A percentile compares a stretch with the other conserved stretches of the same genome.
Evolutionary conservation across 257 asterid genomes (phyloP).

Genomic region (Euphrasia confusa): DNA sequence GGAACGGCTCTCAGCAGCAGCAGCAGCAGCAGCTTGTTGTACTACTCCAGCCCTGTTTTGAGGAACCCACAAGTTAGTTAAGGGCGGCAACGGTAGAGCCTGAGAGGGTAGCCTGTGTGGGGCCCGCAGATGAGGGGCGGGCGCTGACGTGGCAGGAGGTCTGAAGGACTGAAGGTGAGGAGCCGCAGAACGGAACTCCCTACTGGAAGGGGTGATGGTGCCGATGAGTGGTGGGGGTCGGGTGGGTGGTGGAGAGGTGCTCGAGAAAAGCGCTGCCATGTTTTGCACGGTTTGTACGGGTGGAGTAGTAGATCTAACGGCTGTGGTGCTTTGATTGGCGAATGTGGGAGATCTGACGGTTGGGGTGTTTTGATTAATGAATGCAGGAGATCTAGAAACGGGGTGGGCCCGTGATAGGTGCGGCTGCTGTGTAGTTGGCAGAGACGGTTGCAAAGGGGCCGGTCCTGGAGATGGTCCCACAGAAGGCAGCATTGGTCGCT

Average conservation of each 20-base stretch:
- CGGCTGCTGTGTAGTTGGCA: conserved; percentile 18
- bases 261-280: conserved; percentile 36
- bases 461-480: not conserved
- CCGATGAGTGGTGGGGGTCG: conserved; percentile 55
- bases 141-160: conserved; percentile 26
- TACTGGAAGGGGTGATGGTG: conserved; percentile 43
- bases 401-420: conserved; percentile 12
- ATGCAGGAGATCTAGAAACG: not conserved
- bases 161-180: conserved; percentile 73
- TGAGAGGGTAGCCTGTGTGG: conserved; percentile 19
- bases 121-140: conserved; percentile 20
- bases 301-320: conserved; percentile 24
- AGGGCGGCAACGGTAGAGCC: not conserved
- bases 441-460: conserved; percentile 25
- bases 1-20: not conserved
- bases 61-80: conserved; percentile 10
- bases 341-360: conserved; percentile 15
- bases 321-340: conserved; percentile 26
- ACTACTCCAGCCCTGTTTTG: conserved; percentile 3
- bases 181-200: conserved; percentile 51
- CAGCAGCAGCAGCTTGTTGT: conserved; percentile 11
- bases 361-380: too few relatives aligned
- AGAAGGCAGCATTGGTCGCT: not conserved
- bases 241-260: conserved; percentile 25
- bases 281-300: conserved; percentile 31